Conservation (phyloP, 2,329 filamentous ascomycete genomes). For the Monosporascus sp. region DNA sequence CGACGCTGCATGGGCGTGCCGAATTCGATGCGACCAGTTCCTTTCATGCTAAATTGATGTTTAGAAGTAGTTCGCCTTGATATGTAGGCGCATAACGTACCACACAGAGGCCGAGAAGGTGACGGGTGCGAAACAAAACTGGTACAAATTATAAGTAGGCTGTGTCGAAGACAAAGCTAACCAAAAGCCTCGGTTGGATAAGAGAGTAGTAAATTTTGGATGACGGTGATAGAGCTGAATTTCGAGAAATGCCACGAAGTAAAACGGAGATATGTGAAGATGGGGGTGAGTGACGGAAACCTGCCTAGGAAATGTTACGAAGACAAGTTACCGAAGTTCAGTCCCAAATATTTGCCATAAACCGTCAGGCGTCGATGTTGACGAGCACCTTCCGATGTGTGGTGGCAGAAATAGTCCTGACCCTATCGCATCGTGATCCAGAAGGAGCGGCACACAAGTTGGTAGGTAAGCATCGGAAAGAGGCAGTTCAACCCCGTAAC, state of each 20-base stretch:
- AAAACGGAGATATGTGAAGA: slow-evolving; percentile 16
- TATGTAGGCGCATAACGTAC: background rate
- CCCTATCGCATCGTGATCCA: too few relatives aligned
- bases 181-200: slow-evolving; percentile 21
- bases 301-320: background rate
- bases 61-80: background rate
- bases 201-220: slow-evolving; percentile 14
- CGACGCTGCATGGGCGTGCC: slow-evolving; percentile 40
- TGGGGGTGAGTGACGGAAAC: background rate
- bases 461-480: too few relatives aligned
- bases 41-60: too few relatives aligned
- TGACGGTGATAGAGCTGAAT: slow-evolving; percentile 22
- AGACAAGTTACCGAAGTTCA: too few relatives aligned
- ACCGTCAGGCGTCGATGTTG: too few relatives aligned
- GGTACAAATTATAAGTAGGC: background rate
- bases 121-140: slow-evolving; percentile 9
- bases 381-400: too few relatives aligned
- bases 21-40: background rate
- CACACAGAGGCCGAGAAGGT: background rate
- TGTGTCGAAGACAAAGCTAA: slow-evolving; percentile 18
- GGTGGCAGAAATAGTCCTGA: too few relatives aligned
- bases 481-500: too few relatives aligned
- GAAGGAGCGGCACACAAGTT: too few relatives aligned
- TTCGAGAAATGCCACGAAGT: slow-evolving; percentile 16
- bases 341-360: too few relatives aligned